A percentile compares a stretch with the other conserved stretches of the same genome.
These are phyloP conservation scores for Podaxis pistillaris DNA, from an alignment of 768 basidiomycete genomes.

Conservation along the genomic window DNA sequence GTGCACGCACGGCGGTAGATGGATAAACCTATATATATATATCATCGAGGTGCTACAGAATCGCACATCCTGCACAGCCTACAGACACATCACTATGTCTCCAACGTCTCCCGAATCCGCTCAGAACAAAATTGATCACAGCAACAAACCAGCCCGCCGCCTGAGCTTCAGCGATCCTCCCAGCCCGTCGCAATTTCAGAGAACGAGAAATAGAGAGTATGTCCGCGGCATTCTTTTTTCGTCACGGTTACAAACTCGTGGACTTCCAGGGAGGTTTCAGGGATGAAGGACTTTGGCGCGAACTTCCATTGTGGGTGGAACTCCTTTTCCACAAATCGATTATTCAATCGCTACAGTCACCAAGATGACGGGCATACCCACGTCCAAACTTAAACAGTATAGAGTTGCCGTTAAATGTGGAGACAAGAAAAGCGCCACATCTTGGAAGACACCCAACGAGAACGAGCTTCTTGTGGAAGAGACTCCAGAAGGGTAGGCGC, in stretches of 20 bases:
- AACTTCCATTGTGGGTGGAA: slow-evolving; percentile 6
- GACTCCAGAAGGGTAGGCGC: neutral
- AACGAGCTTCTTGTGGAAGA: neutral
- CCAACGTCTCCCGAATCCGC: neutral
- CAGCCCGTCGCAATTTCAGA: neutral
- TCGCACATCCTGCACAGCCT: slow-evolving; percentile 13
- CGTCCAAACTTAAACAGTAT: neutral
- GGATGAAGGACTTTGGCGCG: neutral
- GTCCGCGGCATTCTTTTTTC: neutral
- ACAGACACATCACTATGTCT: slow-evolving; percentile 7
- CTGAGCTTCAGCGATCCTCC: neutral
- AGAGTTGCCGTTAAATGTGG: neutral
- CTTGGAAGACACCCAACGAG: neutral
- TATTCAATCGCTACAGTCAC: neutral
- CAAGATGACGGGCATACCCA: neutral
- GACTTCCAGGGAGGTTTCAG: neutral
- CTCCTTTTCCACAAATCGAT: neutral
- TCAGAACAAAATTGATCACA: no score
- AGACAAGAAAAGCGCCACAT: neutral
- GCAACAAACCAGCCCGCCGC: neutral
- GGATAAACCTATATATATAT: slow-evolving; percentile 7
- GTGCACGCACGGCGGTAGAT: neutral
- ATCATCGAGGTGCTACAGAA: neutral
- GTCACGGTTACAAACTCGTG: neutral
- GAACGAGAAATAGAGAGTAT: neutral